Base-by-base conservation (phyloP, 2,329 filamentous ascomycete genomes). In the Grosmannia clavigera region DNA sequence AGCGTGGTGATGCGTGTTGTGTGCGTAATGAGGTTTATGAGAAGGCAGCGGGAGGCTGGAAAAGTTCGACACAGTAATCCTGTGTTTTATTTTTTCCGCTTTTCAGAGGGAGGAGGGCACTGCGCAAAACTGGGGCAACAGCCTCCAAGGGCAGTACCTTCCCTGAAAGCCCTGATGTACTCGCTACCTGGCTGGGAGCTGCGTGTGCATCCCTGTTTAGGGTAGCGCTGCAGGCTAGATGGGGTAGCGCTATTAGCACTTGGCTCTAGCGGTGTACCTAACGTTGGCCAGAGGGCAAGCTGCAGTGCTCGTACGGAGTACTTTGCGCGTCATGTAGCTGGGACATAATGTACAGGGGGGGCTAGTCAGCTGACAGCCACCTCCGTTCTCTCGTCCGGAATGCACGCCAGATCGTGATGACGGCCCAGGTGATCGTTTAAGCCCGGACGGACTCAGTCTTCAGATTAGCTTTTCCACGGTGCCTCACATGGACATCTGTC, bases 31-130 rank as follows among this genome's bases (percentile, higher is more conserved):
- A 27, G 33, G 27, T 58, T 61, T 58, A 46, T 58, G 51, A 60
- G 43, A 57, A 62, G 61, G 59, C 60, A 46, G n/a, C 53, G 38
- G 61, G 61, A 60, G 62, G 62, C 61, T 61, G 61, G 61, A 60
- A 64, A 62, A 60, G 55, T 58, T 60, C 57, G 57, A 22, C 57
- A 56, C 50, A 31, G 52, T 54, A 54, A 25, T 33, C 29, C 19
- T 38, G 33, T 60, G 52, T 60, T 61, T 60, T 55, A 50, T 55
- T 54, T 51, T 58, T 58, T 54, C 29, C 51, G 40, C 38, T n/a
- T 48, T 35, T 38, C 43, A 53, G 57, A 33, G 43, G 54, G 56
- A 57, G 58, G 38, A 57, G 58, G 38, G 56, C 48, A 40, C 22
- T 14, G 38, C 33, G 33, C 58, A 43, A 55, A 55, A 48, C 14